Percentiles rank a stretch among this genome's conserved stretches.
Conservation (phyloP, 805 yeast genomes). For the Scheffersomyces amazonensis region DNA sequence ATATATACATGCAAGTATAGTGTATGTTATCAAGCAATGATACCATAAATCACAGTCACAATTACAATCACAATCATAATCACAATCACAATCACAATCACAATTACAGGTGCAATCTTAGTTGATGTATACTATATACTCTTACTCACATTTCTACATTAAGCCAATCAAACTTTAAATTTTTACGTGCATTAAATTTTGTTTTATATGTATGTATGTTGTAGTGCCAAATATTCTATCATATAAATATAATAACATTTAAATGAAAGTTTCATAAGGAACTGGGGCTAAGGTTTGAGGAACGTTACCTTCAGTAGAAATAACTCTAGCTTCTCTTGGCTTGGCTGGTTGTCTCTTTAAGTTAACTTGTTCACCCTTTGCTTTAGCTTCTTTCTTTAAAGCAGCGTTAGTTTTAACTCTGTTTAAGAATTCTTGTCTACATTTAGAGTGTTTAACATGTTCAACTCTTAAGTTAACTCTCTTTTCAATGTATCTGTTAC, state of each 20-base stretch:
- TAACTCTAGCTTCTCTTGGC: conserved; percentile 92
- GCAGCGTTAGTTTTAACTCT: conserved; percentile 98
- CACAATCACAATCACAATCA: too few relatives aligned
- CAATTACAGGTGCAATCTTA: too few relatives aligned
- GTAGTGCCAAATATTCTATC: not conserved
- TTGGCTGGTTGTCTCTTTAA: conserved; percentile 98
- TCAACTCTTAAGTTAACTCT: conserved; percentile 98
- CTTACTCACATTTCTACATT: too few relatives aligned
- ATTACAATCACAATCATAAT: too few relatives aligned
- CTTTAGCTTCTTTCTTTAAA: conserved; percentile 90
- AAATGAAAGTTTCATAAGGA: conserved; percentile 99
- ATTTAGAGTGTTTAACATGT: conserved; percentile 99
- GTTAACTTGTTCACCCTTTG: conserved; percentile 82
- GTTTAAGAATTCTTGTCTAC: conserved; percentile 98
- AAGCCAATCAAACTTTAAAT: too few relatives aligned
- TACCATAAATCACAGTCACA: too few relatives aligned
- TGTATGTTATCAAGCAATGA: too few relatives aligned
- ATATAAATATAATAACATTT: conserved; percentile 37
- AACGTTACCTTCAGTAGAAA: conserved; percentile 75
- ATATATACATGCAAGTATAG: too few relatives aligned
- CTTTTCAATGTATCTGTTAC: conserved; percentile 98
- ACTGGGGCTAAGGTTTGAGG: conserved; percentile 99
- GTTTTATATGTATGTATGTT: not conserved
- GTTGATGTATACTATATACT: too few relatives aligned
- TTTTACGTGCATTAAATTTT: not conserved